Evolutionary conservation across 139 green algal species (phyloP), one percentile per base, ranked within the genome.

Genomic region (Coelastrella sp.): DNA sequence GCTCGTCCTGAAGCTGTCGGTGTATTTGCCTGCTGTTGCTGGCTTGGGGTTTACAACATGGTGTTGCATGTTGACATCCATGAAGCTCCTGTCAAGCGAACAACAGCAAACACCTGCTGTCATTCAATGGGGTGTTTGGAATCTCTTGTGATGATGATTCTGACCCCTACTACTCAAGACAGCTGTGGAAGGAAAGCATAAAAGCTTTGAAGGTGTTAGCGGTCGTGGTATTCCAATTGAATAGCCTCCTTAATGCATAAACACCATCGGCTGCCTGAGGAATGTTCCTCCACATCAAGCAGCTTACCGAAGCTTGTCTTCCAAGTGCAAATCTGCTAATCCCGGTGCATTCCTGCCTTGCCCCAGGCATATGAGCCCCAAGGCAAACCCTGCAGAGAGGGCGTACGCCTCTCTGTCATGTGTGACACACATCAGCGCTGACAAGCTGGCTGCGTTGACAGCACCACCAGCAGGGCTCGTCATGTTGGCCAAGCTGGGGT

Each of bases 341-440:
- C 94, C 95, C 2, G 85, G 83, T 3, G 94, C 89, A 19, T 53
- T 79, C 15, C 87, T 62, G 9, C 96, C 97, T 63, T 85, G 89
- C 32, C 94, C 97, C 35, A 99, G 87, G 25, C 89, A 94, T 59
- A 98, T 93, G 32, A 99, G 88, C 0, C 97, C 97, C 51, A 99
- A 94, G 5, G 93, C 97, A 30, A 98, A 79, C 4, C 96, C 97
- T 2, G 97, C 97, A 19, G 93, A 87, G 25, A 99, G 90, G 3
- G 96, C 92, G 75, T 99, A 99, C 0, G 92, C 92, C 90, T 99
- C 97, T 11, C 96, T 62, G 66, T 86, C 63, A 17, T 75, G 84
- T 37, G 51, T 75, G 7, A 74, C 79, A 73, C 62, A 45, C 62
- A 76, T 74, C 63, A 85, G 41, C 15, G 82, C 69, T 19, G 71